A percentile compares a stretch with the other conserved stretches of the same genome.
Conservation (phyloP, 805 yeast genomes). For the Tanozyma kutaoensis region DNA sequence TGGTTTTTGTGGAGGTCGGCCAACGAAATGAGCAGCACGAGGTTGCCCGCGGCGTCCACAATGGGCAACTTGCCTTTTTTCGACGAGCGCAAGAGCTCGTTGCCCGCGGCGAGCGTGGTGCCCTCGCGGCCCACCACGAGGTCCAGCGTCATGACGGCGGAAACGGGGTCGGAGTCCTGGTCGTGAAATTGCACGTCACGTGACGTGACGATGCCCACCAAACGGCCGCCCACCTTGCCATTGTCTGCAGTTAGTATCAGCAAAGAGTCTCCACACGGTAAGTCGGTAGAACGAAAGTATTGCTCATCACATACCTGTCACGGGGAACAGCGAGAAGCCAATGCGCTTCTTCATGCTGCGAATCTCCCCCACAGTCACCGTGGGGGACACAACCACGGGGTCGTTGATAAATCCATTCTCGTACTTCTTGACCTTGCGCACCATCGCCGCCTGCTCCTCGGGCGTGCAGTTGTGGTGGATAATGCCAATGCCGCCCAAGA, state of each 20-base stretch:
- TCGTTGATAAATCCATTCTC: constrained; percentile 97
- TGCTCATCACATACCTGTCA: constrained; percentile 92
- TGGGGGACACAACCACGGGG: constrained; percentile 77
- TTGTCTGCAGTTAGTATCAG: constrained; percentile 40
- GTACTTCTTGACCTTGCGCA: constrained; percentile 86
- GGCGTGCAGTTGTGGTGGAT: constrained; percentile 94
- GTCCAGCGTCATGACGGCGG: constrained; percentile 83
- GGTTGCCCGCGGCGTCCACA: constrained; percentile 60
- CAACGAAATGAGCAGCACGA: constrained; percentile 83
- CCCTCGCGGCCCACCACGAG: constrained; percentile 77
- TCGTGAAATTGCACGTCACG: constrained; percentile 96
- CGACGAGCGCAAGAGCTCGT: constrained; percentile 77
- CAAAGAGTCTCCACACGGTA: constrained; percentile 10
- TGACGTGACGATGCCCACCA: constrained; percentile 90
- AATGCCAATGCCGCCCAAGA: constrained; percentile 97
- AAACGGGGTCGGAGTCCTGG: constrained; percentile 43
- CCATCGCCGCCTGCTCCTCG: constrained; percentile 98
- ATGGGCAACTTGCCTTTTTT: constrained; percentile 98
- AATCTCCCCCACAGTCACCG: constrained; percentile 68
- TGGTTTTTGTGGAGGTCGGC: constrained; percentile 95
- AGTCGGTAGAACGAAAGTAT: constrained; percentile 99
- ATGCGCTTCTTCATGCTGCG: constrained; percentile 52
- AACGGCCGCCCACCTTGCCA: constrained; percentile 80
- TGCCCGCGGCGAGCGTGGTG: constrained; percentile 73
- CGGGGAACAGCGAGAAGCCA: constrained; percentile 98